Evolutionary conservation across 768 basidiomycete species (phyloP), one percentile per base, ranked within the genome.

Genomic region (Vishniacozyma victoriae): DNA sequence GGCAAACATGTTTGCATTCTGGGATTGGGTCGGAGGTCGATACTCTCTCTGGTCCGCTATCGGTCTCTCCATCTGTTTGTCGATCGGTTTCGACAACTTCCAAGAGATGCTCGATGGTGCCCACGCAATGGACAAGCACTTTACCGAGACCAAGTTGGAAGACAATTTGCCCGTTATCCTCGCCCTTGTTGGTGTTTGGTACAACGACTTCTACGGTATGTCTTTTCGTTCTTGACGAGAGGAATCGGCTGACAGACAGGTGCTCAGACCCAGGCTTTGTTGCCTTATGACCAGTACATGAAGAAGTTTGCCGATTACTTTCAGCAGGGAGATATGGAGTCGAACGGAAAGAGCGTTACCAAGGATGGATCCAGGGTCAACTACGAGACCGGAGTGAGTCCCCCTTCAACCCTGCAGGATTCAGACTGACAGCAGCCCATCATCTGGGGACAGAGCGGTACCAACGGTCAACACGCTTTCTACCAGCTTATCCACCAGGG

Each of bases 241-340:
- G n/a, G n/a, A 33, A n/a, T n/a, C n/a, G 15, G 43, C 27, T n/a
- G 27, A 42, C 35, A 9, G 7, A 9, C 49, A 84, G 85, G 89
- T 56, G 77, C 93, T 27, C 95, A 99, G 75, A 97, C 95, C 3
- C 87, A 93, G 57, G 88, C 85, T 2, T 79, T 99, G 35, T 79
- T 99, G 35, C 95, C 95, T 0, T 99, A 99, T 68, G 95, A 99
- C 74, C 95, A 99, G 72, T 99, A 99, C 75, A 77, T 99, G 56
- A 88, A 96, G 80, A 95, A 93, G 73, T 99, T 99, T 63, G 93
- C 95, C 29, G 95, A 99, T 74, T 97, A 97, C 78, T 99, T 99
- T 87, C 95, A 96, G 73, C 95, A 97, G 73, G 93, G 92, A 38
- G 95, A 99, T 73, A 99, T 99, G 95, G 95, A 99, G 75, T 95